These are phyloP conservation scores for Xylaria multiplex DNA, from an alignment of 2,329 filamentous ascomycete genomes.

Conservation along the genomic window DNA sequence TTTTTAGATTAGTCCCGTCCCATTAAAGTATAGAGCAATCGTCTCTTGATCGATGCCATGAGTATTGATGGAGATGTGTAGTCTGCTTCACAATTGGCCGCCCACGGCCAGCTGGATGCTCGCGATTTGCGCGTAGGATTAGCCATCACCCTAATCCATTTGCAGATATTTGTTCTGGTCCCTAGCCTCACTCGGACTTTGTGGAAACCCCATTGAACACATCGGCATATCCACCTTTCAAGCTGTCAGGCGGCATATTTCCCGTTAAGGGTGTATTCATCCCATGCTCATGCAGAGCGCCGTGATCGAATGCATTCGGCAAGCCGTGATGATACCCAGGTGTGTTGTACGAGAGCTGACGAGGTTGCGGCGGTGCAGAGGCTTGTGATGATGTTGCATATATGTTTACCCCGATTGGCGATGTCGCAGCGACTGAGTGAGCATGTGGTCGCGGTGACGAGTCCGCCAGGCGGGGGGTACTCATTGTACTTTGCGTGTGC, in stretches of 20 bases:
- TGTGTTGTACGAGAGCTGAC: constrained; percentile 45
- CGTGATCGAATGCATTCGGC: constrained; percentile 45
- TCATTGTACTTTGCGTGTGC: constrained; percentile 42
- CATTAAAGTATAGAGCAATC: constrained; percentile 22
- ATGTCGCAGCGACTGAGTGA: constrained; percentile 42
- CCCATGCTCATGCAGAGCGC: constrained; percentile 45
- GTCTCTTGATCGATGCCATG: constrained; percentile 13
- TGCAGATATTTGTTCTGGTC: constrained; percentile 24
- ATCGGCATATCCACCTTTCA: constrained; percentile 43
- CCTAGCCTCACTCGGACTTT: constrained; percentile 41
- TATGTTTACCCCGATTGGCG: constrained; percentile 46
- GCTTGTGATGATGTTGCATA: constrained; percentile 45
- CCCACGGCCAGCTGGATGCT: constrained; percentile 21
- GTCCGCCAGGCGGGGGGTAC: constrained; percentile 44
- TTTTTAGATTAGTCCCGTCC: constrained; percentile 25
- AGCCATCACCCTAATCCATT: constrained; percentile 20
- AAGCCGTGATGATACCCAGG: constrained; percentile 44
- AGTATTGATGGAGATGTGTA: constrained; percentile 7
- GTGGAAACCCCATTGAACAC: constrained; percentile 42
- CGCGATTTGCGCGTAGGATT: constrained; percentile 25
- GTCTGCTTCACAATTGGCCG: constrained; percentile 17
- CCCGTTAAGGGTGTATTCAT: constrained; percentile 45
- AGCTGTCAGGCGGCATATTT: constrained; percentile 44
- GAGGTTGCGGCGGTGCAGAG: constrained; percentile 44
- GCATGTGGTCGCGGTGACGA: constrained; percentile 44